A percentile compares a stretch with the other conserved stretches of the same genome.
Conservation (phyloP, 305 asterid genomes). For the Stenogyne calaminthoides region DNA sequence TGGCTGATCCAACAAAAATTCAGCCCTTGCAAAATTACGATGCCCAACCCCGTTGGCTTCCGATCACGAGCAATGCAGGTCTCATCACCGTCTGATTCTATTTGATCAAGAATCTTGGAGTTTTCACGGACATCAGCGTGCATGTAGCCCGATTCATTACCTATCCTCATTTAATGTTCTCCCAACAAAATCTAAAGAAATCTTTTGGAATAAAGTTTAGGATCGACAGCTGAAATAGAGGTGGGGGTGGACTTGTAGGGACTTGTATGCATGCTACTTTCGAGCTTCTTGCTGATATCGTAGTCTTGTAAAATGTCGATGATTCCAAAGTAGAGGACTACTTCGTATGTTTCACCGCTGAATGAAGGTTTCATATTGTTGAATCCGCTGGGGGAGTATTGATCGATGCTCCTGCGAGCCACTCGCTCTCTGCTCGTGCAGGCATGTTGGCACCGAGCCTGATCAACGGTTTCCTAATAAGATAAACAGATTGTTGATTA, state of each 20-base stretch:
- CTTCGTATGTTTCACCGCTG: constrained; percentile 68
- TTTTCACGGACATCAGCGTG: not conserved
- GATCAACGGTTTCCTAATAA: constrained; percentile 81
- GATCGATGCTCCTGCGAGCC: constrained; percentile 82
- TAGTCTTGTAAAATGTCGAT: constrained; percentile 95
- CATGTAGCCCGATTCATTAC: constrained; percentile 47
- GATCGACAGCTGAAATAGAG: constrained; percentile 96
- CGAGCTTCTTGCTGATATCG: constrained; percentile 93
- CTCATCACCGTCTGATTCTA: constrained; percentile 20
- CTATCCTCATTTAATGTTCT: constrained; percentile 77
- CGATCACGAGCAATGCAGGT: not conserved
- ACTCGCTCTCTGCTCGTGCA: constrained; percentile 90
- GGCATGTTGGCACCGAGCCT: constrained; percentile 98
- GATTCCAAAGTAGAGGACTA: constrained; percentile 89
- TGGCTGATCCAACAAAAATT: constrained; percentile 63
- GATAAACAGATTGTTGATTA: not conserved
- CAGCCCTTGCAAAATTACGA: constrained; percentile 43
- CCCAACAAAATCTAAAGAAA: constrained; percentile 85
- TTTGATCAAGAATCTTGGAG: constrained; percentile 34
- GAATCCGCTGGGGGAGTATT: constrained; percentile 57
- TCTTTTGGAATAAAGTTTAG: constrained; percentile 84
- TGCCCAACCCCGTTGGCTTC: not conserved
- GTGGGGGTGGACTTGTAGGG: constrained; percentile 79
- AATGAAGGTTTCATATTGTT: constrained; percentile 52
- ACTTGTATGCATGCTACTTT: constrained; percentile 96